phyloP scores from a whole-genome alignment of 2,329 filamentous ascomycete species.

The Xylariaceae sp. region DNA sequence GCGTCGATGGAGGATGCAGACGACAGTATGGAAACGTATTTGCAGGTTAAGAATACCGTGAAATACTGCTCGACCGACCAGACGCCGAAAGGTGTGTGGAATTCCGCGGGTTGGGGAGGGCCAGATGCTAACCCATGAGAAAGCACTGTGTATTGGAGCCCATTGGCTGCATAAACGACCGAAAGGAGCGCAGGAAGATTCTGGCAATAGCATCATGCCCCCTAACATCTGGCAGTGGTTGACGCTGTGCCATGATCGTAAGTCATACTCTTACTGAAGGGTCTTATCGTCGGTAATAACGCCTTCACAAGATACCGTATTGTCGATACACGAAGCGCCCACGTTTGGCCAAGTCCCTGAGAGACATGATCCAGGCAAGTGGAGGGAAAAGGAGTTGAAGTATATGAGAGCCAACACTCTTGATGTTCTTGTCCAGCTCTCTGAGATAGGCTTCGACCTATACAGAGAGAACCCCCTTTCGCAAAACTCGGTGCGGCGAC shows the following conservation, averaged over 20 bases:
- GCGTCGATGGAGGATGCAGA: constrained; percentile 5
- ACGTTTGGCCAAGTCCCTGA: constrained; percentile 26
- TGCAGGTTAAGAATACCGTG: constrained; percentile 65
- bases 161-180: constrained; percentile 53
- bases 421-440: constrained; percentile 38
- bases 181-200: constrained; percentile 19
- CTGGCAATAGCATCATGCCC: constrained; percentile 34
- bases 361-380: constrained; percentile 20
- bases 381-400: constrained; percentile 29
- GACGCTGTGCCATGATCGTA: constrained; percentile 60
- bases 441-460: constrained; percentile 33
- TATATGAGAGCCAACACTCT: constrained; percentile 38
- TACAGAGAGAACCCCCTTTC: constrained; percentile 39
- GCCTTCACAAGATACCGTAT: constrained; percentile 51
- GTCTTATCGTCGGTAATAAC: constrained; percentile 18
- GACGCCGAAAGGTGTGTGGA: constrained; percentile 53
- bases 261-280: constrained; percentile 13
- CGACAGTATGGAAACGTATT: constrained; percentile 34
- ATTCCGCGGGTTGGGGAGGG: not conserved
- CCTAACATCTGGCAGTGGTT: constrained; percentile 64
- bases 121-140: constrained; percentile 19
- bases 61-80: constrained; percentile 71
- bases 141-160: constrained; percentile 65
- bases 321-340: constrained; percentile 62
- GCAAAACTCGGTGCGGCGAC: constrained; percentile 36